These are phyloP conservation scores for Lactarius trivialis DNA, from an alignment of 768 basidiomycete species.

Conservation along the genomic window DNA sequence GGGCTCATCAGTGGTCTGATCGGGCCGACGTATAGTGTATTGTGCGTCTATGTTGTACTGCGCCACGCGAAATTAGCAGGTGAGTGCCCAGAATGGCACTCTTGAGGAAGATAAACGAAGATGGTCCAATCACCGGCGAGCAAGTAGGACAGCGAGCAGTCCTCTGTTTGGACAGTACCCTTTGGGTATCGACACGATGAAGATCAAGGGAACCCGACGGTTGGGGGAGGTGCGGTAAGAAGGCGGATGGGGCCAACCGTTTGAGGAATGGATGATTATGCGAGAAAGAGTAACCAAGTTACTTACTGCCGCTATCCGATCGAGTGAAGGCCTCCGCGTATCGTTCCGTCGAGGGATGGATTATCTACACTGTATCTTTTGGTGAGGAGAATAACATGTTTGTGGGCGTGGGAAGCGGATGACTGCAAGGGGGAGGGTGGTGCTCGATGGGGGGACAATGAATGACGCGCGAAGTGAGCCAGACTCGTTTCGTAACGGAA, in stretches of 20 bases:
- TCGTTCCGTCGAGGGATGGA: not conserved
- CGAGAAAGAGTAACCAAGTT: not conserved
- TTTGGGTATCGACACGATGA: not conserved
- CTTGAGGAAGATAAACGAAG: not conserved
- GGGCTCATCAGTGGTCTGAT: not conserved
- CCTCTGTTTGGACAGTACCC: too few species aligned
- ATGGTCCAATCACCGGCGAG: constrained; percentile 1
- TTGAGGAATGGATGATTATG: not conserved
- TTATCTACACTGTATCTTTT: too few species aligned
- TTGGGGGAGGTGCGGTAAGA: not conserved
- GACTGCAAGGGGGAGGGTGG: not conserved
- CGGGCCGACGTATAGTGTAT: not conserved
- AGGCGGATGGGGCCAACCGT: not conserved
- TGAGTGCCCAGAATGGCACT: not conserved
- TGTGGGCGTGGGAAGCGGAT: not conserved
- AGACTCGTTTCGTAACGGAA: not conserved
- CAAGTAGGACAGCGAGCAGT: not conserved
- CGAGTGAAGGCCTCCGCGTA: not conserved
- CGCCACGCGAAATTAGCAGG: not conserved
- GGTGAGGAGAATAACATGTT: not conserved
- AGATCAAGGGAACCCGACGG: not conserved
- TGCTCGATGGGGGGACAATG: not conserved
- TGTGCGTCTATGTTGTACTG: not conserved
- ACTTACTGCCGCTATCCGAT: not conserved
- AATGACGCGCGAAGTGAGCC: constrained; percentile 6